Conservation (phyloP, 148 eudicot genomes). For the Cornus controversa region DNA sequence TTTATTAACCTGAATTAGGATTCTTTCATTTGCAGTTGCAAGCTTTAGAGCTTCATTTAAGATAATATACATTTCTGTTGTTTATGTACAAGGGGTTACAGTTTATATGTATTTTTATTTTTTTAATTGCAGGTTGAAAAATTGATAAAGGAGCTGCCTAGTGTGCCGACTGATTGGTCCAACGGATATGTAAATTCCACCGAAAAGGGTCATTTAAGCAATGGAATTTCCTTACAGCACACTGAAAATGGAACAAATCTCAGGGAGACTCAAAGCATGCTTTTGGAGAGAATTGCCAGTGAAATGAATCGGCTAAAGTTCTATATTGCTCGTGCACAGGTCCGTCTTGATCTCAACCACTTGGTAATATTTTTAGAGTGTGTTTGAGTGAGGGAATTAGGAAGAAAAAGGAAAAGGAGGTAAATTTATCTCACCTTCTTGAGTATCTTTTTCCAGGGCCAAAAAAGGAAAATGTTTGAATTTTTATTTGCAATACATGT, state of each 20-base stretch:
- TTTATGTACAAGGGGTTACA: background rate
- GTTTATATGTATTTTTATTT: background rate
- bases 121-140: constrained; percentile 73
- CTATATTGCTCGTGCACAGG: constrained; percentile 92
- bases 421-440: no score
- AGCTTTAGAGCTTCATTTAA: background rate
- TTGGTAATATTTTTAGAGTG: constrained; percentile 5
- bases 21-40: background rate
- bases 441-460: background rate
- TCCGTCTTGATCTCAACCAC: constrained; percentile 49
- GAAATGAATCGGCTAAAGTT: constrained; percentile 98
- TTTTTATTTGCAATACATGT: background rate
- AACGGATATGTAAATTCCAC: constrained; percentile 44
- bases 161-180: constrained; percentile 86
- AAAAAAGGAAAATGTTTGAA: background rate
- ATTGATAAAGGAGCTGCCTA: constrained; percentile 88
- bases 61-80: background rate
- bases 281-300: constrained; percentile 96
- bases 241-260: constrained; percentile 71
- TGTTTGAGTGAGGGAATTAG: no score
- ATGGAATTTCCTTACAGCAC: constrained; percentile 62
- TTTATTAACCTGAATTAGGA: background rate
- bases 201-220: constrained; percentile 58
- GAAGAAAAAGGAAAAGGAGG: no score
- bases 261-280: constrained; percentile 98